Evolutionary conservation across 495 filamentous ascomycete genomes (phyloP).

Genomic region (Penicillium robsamsonii): DNA sequence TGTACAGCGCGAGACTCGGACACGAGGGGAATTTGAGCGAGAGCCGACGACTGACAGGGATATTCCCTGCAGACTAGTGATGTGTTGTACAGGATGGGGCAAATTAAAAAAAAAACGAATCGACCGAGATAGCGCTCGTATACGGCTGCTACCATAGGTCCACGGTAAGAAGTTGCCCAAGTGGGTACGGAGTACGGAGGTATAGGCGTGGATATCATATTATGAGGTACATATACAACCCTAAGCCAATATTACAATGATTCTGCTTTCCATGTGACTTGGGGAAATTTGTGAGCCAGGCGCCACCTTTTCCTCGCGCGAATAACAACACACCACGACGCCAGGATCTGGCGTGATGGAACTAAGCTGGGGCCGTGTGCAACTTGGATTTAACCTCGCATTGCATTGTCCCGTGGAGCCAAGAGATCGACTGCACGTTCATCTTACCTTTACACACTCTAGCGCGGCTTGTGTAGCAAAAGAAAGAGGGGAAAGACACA

Average conservation of each 20-base stretch:
- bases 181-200: neutral
- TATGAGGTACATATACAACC: neutral
- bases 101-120: neutral
- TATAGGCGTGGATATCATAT: neutral
- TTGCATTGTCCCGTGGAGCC: constrained; percentile 33
- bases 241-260: neutral
- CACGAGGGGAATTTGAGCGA: constrained; percentile 9
- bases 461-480: constrained; percentile 4
- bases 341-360: constrained; percentile 17
- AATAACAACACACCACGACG: constrained; percentile 24
- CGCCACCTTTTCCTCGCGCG: constrained; percentile 9
- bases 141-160: neutral
- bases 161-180: neutral
- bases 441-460: constrained; percentile 19
- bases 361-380: constrained; percentile 26
- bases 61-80: constrained; percentile 11
- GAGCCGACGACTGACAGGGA: constrained; percentile 5
- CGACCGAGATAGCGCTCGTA: neutral
- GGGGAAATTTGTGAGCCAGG: neutral
- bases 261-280: constrained; percentile 2
- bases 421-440: constrained; percentile 38
- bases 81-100: constrained; percentile 12
- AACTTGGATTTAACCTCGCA: constrained; percentile 35
- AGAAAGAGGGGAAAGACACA: neutral
- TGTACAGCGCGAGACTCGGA: constrained; percentile 1